Base-by-base conservation (phyloP, 495 filamentous ascomycete genomes). In the Tetracladium setigerum region DNA sequence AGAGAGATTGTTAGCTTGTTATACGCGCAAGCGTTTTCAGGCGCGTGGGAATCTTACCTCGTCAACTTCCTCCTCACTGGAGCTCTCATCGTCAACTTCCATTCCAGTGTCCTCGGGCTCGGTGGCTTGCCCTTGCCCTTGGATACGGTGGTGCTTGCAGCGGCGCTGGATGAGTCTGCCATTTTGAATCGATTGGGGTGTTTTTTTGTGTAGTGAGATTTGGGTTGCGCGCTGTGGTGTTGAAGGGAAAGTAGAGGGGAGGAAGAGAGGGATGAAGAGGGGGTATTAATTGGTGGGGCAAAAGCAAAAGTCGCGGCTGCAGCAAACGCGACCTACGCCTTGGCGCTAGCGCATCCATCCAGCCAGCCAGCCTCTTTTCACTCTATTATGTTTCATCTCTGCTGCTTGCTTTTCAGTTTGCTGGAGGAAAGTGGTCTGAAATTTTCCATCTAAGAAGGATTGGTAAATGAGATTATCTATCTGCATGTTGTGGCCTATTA, bases 41-140 rank as follows among this genome's bases (percentile, higher is more conserved):
- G 40, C 30, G 46, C 27, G 43, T 44, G 32, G 4, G 30, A 19
- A 30, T 55, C 59, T 55, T 65, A 75, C 76, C 74, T 70, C 69
- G 30, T 73, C 71, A 45, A 66, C 74, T 53, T 82, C 80, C 38
- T 77, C 77, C 36, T 87, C 84, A 2, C 73, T 73, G 5, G 76
- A 77, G 39, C 79, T 78, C 32, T 76, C 79, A 30, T 84, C 83
- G 46, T 87, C 82, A 22, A 32, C 49, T 15, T 73, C 79, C 77
- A 84, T 82, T 65, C 71, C 75, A 60, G 74, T 60, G 37, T 88
- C 84, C 47, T 57, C 58, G 40, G 66, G 54, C 49, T 70, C 45
- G 58, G 71, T 57, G 10, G 61, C 60, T 55, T 45, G 24, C 71
- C 78, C 56, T 81, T 74, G 54, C 81, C 84, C 69, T 89, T 89